A percentile compares a stretch with the other conserved stretches of the same genome.
Conservation (phyloP, 164 flowering plant genomes). For the Kalanchoe fedtschenkoi region DNA sequence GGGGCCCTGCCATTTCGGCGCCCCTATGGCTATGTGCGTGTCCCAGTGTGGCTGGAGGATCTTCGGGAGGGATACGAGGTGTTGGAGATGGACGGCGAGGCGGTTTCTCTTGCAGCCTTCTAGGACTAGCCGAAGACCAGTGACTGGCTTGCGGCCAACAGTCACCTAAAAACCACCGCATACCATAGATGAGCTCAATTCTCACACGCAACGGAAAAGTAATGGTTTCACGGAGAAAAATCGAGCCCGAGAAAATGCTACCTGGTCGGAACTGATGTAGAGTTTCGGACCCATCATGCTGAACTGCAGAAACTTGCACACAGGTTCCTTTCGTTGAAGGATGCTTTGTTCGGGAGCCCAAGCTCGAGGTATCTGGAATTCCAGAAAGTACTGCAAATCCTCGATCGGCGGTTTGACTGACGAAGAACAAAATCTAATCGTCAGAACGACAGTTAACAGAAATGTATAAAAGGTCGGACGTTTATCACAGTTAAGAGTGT, state of each 20-base stretch:
- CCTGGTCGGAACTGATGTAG: slow-evolving; percentile 93
- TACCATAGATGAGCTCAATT: background rate
- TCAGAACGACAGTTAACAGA: background rate
- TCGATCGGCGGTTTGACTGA: slow-evolving; percentile 93
- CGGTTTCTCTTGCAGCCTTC: slow-evolving; percentile 88
- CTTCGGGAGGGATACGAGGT: slow-evolving; percentile 83
- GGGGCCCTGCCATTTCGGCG: slow-evolving; percentile 95
- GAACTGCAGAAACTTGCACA: slow-evolving; percentile 75
- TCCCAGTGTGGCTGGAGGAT: slow-evolving; percentile 95
- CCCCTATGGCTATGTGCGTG: slow-evolving; percentile 79
- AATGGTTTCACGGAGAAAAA: background rate
- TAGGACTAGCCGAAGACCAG: slow-evolving; percentile 76
- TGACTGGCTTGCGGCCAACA: slow-evolving; percentile 94
- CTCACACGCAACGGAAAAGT: background rate
- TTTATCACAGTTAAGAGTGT: background rate
- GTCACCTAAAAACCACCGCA: slow-evolving; percentile 45
- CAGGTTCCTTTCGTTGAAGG: slow-evolving; percentile 85
- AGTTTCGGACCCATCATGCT: slow-evolving; percentile 99
- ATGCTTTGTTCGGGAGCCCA: slow-evolving; percentile 90
- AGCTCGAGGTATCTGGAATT: slow-evolving; percentile 74
- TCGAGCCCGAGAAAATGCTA: slow-evolving; percentile 12
- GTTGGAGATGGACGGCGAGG: slow-evolving; percentile 76
- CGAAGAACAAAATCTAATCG: slow-evolving; percentile 6
- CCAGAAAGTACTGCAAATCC: slow-evolving; percentile 90
- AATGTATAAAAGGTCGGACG: background rate